phyloP scores from a whole-genome alignment of 2,329 filamentous ascomycete genomes.

The Aspergillus brasiliensis region DNA sequence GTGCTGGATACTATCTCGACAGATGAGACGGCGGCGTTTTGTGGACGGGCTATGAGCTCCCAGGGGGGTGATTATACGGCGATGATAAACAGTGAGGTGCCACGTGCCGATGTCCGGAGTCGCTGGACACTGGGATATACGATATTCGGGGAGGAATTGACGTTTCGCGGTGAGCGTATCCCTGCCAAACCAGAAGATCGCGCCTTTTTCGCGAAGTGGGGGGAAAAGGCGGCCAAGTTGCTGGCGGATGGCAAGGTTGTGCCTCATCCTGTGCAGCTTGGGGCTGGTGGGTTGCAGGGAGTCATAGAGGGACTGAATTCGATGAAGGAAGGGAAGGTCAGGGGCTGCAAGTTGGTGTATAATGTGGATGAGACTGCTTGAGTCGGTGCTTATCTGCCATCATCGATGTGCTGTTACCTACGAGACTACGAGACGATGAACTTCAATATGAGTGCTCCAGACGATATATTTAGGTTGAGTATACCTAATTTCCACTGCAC shows the following conservation, averaged over 20 bases:
- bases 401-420: no score
- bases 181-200: slow-evolving; percentile 41
- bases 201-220: slow-evolving; percentile 47
- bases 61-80: slow-evolving; percentile 31
- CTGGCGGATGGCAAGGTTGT: slow-evolving; percentile 47
- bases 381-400: no score
- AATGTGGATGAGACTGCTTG: slow-evolving; percentile 27
- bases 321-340: slow-evolving; percentile 48
- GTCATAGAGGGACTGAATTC: slow-evolving; percentile 48
- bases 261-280: slow-evolving; percentile 44
- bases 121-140: slow-evolving; percentile 35
- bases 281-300: slow-evolving; percentile 45
- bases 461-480: no score
- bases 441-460: no score
- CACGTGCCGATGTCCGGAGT: slow-evolving; percentile 33
- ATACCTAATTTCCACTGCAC: no score
- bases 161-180: slow-evolving; percentile 26
- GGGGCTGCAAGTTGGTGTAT: slow-evolving; percentile 54
- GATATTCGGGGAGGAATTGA: slow-evolving; percentile 33
- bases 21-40: slow-evolving; percentile 29
- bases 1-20: slow-evolving; percentile 38
- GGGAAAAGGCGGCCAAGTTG: slow-evolving; percentile 40
- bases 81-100: slow-evolving; percentile 24
- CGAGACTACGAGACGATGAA: no score
- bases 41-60: slow-evolving; percentile 33